A percentile compares a stretch with the other conserved stretches of the same genome.
phyloP scores from a whole-genome alignment of 345 rosid genomes.

The Microcos paniculata region DNA sequence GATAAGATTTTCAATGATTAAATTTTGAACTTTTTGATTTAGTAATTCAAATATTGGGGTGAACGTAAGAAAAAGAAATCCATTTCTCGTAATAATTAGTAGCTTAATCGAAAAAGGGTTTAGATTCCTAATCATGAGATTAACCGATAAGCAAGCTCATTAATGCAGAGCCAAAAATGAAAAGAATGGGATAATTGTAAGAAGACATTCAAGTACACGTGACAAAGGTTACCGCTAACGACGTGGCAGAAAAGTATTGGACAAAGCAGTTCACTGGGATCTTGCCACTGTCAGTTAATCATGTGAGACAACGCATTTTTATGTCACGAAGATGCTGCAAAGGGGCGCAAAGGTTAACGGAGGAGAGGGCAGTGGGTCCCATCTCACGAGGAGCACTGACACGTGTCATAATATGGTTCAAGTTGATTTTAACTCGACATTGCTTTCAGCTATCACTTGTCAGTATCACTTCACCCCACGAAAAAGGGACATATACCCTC shows the following conservation, averaged over 20 bases:
- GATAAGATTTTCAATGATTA: not conserved
- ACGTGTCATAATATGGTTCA: constrained; percentile 40
- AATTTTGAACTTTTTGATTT: not conserved
- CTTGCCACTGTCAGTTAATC: constrained; percentile 22
- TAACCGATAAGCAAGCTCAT: not conserved
- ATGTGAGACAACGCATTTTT: constrained; percentile 27
- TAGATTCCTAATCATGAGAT: not conserved
- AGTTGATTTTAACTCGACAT: constrained; percentile 15
- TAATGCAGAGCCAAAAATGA: not conserved
- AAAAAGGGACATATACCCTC: constrained; percentile 2
- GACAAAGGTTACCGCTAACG: constrained; percentile 16
- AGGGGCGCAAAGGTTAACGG: not conserved
- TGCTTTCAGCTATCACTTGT: not conserved
- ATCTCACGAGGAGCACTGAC: constrained; percentile 35
- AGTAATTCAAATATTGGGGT: not conserved
- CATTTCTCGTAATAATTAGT: no score
- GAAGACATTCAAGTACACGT: constrained; percentile 24
- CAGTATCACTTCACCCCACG: constrained; percentile 12
- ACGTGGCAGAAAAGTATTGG: constrained; percentile 32
- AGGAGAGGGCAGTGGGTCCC: constrained; percentile 29
- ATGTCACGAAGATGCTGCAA: constrained; percentile 57
- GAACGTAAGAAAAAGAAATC: no score
- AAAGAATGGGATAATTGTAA: not conserved
- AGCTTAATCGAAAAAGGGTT: not conserved
- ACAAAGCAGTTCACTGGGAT: not conserved